Conservation (phyloP, 2,329 filamentous ascomycete species). For the Colletotrichum navitas region DNA sequence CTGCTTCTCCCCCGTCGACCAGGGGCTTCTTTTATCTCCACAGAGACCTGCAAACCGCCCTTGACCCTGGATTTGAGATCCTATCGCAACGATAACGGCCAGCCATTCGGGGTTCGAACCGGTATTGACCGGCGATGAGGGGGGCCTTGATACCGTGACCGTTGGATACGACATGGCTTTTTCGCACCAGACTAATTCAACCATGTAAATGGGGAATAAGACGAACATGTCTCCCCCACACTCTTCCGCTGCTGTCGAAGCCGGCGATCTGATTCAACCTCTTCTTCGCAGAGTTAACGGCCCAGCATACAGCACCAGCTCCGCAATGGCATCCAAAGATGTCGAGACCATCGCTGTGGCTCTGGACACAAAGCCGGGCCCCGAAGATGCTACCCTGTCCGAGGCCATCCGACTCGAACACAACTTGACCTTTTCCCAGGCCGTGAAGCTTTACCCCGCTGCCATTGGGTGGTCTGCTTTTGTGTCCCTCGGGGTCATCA, state of each 20-base stretch:
- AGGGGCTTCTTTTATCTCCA: slow-evolving; percentile 11
- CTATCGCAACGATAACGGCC: slow-evolving; percentile 12
- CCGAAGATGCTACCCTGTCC: slow-evolving; percentile 45
- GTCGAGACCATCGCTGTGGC: slow-evolving; percentile 6
- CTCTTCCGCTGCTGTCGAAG: background rate
- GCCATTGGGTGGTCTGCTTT: slow-evolving; percentile 68
- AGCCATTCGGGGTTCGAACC: slow-evolving; percentile 20
- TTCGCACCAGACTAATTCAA: background rate
- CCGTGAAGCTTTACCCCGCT: slow-evolving; percentile 58
- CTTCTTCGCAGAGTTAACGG: slow-evolving; percentile 7
- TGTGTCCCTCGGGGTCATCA: slow-evolving; percentile 71
- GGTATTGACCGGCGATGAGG: slow-evolving; percentile 27
- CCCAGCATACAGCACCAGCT: background rate
- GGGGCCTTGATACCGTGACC: slow-evolving; percentile 16
- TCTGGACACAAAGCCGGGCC: slow-evolving; percentile 15
- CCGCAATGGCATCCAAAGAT: slow-evolving; percentile 29
- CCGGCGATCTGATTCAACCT: slow-evolving; percentile 31
- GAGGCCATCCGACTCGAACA: slow-evolving; percentile 58
- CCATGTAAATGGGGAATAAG: slow-evolving; percentile 13
- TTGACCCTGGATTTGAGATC: background rate
- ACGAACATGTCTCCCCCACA: slow-evolving; percentile 22
- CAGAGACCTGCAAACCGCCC: slow-evolving; percentile 1
- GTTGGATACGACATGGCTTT: slow-evolving; percentile 5
- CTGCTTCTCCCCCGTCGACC: background rate
- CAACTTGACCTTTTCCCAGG: slow-evolving; percentile 53